A percentile compares a stretch with the other conserved stretches of the same genome.
These are phyloP conservation scores for Colletotrichum limetticola DNA, from an alignment of 2,329 filamentous ascomycete species.

Conservation along the genomic window DNA sequence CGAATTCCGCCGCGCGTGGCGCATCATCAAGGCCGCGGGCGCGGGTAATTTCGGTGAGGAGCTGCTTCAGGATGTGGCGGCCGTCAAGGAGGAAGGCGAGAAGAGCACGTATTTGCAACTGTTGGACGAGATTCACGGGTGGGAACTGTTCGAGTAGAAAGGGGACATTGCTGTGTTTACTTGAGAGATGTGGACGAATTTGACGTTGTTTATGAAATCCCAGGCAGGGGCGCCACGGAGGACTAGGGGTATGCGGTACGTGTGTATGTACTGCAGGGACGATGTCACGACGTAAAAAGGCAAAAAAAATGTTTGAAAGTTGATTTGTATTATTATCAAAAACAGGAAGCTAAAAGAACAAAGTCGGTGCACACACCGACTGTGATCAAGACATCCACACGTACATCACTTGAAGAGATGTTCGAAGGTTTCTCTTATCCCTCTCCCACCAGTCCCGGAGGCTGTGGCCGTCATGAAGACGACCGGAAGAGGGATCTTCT, in stretches of 20 bases:
- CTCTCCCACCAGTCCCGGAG: constrained; percentile 47
- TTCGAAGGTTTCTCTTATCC: constrained; percentile 56
- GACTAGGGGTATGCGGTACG: not conserved
- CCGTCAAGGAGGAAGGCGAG: constrained; percentile 45
- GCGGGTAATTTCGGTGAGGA: constrained; percentile 54
- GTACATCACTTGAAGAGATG: constrained; percentile 36
- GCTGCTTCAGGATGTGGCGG: constrained; percentile 63
- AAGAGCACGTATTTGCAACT: constrained; percentile 48
- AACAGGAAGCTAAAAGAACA: not conserved
- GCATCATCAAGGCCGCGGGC: constrained; percentile 70
- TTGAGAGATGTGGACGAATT: not conserved
- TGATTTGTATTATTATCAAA: constrained; percentile 25
- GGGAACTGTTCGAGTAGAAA: constrained; percentile 30
- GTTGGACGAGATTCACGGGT: constrained; percentile 54
- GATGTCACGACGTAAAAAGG: constrained; percentile 18
- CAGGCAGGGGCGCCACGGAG: not conserved
- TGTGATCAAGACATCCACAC: not conserved
- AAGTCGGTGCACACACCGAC: not conserved
- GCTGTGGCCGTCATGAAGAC: constrained; percentile 42
- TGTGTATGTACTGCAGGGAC: not conserved
- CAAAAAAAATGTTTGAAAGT: not conserved
- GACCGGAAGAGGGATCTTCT: constrained; percentile 51
- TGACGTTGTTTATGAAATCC: not conserved
- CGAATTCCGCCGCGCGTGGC: constrained; percentile 84
- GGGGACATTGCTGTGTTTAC: not conserved